Percentiles rank a stretch among this genome's conserved stretches.
phyloP scores from a whole-genome alignment of 345 rosid species.

The Eucalyptus victrix region DNA sequence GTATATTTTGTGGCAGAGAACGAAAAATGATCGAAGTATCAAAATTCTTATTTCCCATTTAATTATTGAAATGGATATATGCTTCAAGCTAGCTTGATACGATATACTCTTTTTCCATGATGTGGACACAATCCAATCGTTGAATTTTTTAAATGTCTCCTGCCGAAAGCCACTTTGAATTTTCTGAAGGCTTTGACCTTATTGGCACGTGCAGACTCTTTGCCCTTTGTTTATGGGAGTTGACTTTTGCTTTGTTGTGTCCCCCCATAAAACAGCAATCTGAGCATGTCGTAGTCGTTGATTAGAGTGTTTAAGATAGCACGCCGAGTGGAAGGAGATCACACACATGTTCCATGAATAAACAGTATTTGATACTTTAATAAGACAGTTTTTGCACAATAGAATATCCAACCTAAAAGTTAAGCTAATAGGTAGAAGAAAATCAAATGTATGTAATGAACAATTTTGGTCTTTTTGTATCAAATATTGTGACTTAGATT shows the following conservation, averaged over 20 bases:
- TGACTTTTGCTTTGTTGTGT: background rate
- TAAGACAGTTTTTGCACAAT: no score
- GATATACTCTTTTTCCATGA: background rate
- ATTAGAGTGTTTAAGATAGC: background rate
- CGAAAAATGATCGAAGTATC: no score
- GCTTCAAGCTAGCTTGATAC: background rate
- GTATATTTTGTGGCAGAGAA: no score
- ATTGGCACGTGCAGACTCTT: background rate
- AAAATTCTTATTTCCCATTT: no score
- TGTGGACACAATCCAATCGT: background rate
- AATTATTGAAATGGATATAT: no score
- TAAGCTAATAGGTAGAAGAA: background rate
- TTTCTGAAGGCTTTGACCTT: background rate
- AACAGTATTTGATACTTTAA: background rate
- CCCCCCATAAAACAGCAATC: background rate
- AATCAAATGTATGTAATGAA: background rate
- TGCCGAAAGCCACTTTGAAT: background rate
- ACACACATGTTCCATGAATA: no score
- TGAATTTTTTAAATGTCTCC: background rate
- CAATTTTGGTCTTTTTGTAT: no score
- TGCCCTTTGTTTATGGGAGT: background rate
- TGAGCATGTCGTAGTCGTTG: background rate
- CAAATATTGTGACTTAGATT: no score
- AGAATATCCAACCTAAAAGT: background rate
- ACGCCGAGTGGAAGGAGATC: background rate